These are phyloP conservation scores for Periconia sp. DNA, from an alignment of 2,329 filamentous ascomycete genomes.

Conservation along the genomic window DNA sequence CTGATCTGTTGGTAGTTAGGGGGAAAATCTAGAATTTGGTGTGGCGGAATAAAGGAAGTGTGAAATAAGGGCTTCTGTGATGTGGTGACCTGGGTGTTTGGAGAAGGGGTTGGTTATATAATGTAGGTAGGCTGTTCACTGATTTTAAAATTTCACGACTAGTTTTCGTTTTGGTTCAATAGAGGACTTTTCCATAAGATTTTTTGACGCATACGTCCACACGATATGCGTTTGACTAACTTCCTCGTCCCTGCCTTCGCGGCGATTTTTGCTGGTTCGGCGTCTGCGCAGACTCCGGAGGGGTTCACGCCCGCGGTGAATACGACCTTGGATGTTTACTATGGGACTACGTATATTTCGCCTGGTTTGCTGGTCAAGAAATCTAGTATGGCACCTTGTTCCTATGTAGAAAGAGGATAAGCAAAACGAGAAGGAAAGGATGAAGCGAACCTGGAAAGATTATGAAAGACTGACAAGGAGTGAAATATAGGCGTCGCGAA, in stretches of 20 bases:
- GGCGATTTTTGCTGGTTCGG: neutral
- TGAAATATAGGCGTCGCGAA: slow-evolving; percentile 15
- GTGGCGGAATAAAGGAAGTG: too few species aligned
- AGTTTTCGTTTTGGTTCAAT: too few species aligned
- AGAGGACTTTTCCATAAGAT: too few species aligned
- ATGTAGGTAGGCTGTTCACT: too few species aligned
- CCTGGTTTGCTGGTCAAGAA: slow-evolving; percentile 31
- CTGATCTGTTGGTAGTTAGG: too few species aligned
- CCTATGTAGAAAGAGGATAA: neutral
- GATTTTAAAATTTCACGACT: too few species aligned
- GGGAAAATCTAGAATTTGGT: too few species aligned
- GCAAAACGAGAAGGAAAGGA: neutral
- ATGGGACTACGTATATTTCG: slow-evolving; percentile 30
- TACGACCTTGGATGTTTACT: slow-evolving; percentile 30
- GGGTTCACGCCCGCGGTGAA: slow-evolving; percentile 27
- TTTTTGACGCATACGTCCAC: too few species aligned
- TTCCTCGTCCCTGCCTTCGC: neutral
- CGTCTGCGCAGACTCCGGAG: slow-evolving; percentile 17
- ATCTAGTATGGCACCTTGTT: slow-evolving; percentile 17
- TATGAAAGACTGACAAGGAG: neutral
- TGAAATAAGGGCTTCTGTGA: too few species aligned
- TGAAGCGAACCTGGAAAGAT: neutral
- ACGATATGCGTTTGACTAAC: too few species aligned
- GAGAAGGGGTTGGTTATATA: too few species aligned
- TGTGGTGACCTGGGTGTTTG: too few species aligned